Conservation (phyloP, 1,284 basidiomycete genomes). For the Ustanciosporium gigantosporum region DNA sequence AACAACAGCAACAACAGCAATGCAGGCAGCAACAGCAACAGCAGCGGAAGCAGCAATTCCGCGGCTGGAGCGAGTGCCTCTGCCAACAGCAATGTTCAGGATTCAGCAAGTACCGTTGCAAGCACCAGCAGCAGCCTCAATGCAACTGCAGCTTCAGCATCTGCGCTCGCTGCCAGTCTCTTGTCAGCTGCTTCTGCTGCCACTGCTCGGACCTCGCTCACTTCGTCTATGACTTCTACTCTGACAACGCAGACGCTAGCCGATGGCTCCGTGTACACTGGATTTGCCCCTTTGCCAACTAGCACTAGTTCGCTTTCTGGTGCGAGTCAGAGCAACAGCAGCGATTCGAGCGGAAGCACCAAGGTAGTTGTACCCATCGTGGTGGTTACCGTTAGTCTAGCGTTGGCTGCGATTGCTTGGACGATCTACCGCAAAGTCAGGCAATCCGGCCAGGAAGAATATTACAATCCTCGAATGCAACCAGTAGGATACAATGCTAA, state of each 20-base stretch:
- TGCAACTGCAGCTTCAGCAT: constrained; percentile 6
- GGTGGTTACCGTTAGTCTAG: constrained; percentile 22
- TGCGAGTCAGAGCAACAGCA: constrained; percentile 10
- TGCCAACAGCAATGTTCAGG: constrained; percentile 5
- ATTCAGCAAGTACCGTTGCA: constrained; percentile 1
- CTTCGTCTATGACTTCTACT: neutral
- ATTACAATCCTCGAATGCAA: constrained; percentile 15
- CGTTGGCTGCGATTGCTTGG: constrained; percentile 20
- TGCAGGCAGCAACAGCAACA: constrained; percentile 10
- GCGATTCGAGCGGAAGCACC: constrained; percentile 8
- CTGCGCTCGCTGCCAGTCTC: constrained; percentile 13
- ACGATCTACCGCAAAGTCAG: constrained; percentile 6
- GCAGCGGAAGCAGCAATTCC: neutral
- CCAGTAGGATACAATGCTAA: no score
- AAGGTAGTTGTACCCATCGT: constrained; percentile 43
- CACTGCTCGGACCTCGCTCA: neutral
- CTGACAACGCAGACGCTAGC: neutral
- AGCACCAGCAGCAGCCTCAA: constrained; percentile 4
- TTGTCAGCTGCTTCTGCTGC: constrained; percentile 16
- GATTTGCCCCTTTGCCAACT: no score
- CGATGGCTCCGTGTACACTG: no score
- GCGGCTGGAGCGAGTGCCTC: constrained; percentile 1
- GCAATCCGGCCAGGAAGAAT: neutral
- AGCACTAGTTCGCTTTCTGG: no score
- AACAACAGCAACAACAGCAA: constrained; percentile 1